These are phyloP conservation scores for Podaxis rugospora DNA, from an alignment of 768 basidiomycete species.

Conservation along the genomic window DNA sequence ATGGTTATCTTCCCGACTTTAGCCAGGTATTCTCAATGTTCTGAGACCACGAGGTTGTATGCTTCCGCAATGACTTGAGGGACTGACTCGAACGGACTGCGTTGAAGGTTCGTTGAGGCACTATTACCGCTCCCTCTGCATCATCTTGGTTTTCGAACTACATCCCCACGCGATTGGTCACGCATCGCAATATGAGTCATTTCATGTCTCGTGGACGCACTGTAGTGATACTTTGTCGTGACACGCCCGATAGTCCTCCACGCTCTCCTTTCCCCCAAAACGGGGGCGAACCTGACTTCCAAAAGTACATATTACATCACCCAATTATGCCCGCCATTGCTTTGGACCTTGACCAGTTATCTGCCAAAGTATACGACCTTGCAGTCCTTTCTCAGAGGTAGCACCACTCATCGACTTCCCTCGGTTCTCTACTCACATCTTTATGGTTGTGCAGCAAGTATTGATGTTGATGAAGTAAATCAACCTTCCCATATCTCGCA, in stretches of 20 bases:
- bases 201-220: background rate
- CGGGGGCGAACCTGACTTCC: background rate
- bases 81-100: too few species aligned
- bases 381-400: background rate
- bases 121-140: background rate
- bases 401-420: background rate
- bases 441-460: background rate
- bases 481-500: background rate
- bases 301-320: background rate
- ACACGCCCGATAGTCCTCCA: background rate
- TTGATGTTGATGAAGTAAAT: background rate
- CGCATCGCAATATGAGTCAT: background rate
- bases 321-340: background rate
- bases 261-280: background rate
- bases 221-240: background rate
- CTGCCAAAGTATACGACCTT: background rate
- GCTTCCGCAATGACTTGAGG: too few species aligned
- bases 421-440: background rate
- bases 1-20: too few species aligned
- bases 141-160: background rate
- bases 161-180: background rate
- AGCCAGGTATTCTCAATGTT: too few species aligned
- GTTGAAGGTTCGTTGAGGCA: too few species aligned
- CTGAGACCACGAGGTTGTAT: too few species aligned
- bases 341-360: background rate